A percentile compares a stretch with the other conserved stretches of the same genome.
Evolutionary conservation across 441 rosid species (phyloP).

Genomic region (Pelargonium myrrhifolium): DNA sequence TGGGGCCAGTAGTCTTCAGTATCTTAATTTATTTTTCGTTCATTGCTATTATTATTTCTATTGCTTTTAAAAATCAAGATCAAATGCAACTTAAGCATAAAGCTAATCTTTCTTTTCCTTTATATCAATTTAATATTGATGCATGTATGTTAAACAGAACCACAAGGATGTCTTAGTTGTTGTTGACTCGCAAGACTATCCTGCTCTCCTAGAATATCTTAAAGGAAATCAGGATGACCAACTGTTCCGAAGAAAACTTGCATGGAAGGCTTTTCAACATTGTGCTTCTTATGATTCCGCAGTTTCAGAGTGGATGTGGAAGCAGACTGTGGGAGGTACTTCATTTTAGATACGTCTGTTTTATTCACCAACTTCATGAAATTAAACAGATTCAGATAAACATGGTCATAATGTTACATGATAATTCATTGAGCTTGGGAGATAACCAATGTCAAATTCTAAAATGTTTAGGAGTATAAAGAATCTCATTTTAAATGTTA

Average conservation of each 20-base stretch:
- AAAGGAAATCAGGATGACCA: constrained; percentile 54
- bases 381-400: too few relatives aligned
- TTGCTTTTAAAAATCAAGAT: not conserved
- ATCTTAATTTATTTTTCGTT: too few relatives aligned
- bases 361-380: too few relatives aligned
- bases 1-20: too few relatives aligned
- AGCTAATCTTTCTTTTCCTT: constrained; percentile 6
- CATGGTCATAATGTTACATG: too few relatives aligned
- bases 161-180: constrained; percentile 84
- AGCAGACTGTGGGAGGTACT: constrained; percentile 61
- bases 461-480: not conserved
- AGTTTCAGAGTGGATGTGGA: constrained; percentile 93
- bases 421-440: too few relatives aligned
- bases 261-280: constrained; percentile 88
- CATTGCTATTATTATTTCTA: not conserved
- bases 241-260: constrained; percentile 68
- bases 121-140: constrained; percentile 13
- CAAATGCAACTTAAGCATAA: not conserved
- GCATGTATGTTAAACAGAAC: constrained; percentile 42
- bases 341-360: too few relatives aligned
- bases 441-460: too few relatives aligned
- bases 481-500: not conserved
- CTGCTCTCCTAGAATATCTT: constrained; percentile 59
- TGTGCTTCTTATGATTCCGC: constrained; percentile 88
- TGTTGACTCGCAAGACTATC: constrained; percentile 70